Evolutionary conservation across 1,139 yeast species (phyloP).

Genomic region (Suhomyces ambrosiae): DNA sequence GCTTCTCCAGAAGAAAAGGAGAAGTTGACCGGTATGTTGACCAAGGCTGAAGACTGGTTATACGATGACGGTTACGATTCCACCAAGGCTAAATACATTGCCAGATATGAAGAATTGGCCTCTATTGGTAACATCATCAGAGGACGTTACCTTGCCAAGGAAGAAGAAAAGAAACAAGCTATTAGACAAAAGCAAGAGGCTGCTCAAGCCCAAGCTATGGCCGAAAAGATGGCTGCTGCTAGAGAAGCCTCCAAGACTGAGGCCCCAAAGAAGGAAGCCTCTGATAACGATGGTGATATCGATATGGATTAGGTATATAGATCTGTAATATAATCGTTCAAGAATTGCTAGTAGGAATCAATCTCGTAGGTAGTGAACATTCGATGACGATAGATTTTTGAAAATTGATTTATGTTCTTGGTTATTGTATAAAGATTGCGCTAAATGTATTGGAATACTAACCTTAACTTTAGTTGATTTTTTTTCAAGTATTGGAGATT

Average conservation of each 20-base stretch:
- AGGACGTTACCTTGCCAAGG: constrained; percentile 92
- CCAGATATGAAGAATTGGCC: constrained; percentile 96
- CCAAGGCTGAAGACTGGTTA: constrained; percentile 96
- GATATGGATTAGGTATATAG: constrained; percentile 21
- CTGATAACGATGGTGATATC: constrained; percentile 46
- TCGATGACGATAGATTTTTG: no score
- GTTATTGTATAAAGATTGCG: no score
- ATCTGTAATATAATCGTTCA: constrained; percentile 8
- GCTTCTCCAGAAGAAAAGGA: constrained; percentile 90
- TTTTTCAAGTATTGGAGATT: no score
- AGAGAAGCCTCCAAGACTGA: constrained; percentile 51
- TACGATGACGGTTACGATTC: constrained; percentile 97
- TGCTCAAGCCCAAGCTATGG: constrained; percentile 81
- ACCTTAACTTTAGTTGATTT: no score
- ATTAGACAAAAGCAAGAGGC: constrained; percentile 87
- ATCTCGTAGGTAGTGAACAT: no score
- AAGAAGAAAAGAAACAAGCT: constrained; percentile 94
- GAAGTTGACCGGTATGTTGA: constrained; percentile 69
- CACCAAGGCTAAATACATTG: constrained; percentile 94
- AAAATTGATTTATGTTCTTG: no score
- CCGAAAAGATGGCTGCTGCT: constrained; percentile 87
- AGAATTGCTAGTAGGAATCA: background rate
- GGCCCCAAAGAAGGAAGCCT: constrained; percentile 19
- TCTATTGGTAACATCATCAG: constrained; percentile 91
- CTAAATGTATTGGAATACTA: no score